phyloP scores from a whole-genome alignment of 1,139 yeast species.

The Geotrichum macrosporum region DNA sequence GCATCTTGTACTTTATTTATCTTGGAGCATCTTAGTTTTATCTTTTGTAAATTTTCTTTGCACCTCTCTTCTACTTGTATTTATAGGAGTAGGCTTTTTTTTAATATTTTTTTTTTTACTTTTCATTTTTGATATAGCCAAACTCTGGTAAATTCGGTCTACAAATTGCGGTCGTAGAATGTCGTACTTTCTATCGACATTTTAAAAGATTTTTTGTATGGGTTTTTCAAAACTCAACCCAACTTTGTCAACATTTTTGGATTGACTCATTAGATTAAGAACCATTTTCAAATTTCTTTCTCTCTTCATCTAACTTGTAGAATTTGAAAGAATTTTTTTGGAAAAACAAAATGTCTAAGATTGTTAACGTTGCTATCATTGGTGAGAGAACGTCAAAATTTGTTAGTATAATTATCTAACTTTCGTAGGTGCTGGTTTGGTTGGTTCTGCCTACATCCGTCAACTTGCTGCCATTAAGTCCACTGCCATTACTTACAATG shows the following conservation, averaged over 20 bases:
- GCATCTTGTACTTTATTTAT: not conserved
- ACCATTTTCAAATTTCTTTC: no score
- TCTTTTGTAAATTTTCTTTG: not conserved
- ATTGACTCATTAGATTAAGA: no score
- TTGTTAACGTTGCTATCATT: slow-evolving; percentile 74
- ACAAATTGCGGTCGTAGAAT: no score
- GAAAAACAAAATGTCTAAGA: slow-evolving; percentile 52
- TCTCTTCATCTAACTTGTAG: no score
- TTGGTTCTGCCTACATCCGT: slow-evolving; percentile 84
- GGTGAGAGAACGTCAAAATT: slow-evolving; percentile 42
- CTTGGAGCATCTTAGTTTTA: not conserved
- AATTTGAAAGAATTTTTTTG: no score
- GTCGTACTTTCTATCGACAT: no score
- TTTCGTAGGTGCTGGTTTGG: slow-evolving; percentile 75
- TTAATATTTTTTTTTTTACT: not conserved
- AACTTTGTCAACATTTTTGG: no score
- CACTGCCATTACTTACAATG: slow-evolving; percentile 51
- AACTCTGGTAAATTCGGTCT: not conserved
- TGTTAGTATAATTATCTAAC: not conserved
- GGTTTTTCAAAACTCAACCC: no score
- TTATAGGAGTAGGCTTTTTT: not conserved
- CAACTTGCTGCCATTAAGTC: slow-evolving; percentile 54
- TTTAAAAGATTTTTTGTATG: no score
- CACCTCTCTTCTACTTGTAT: not conserved
- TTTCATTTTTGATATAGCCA: no score